phyloP scores from a whole-genome alignment of 1,284 basidiomycete species.

The Moniliophthora roreri region DNA sequence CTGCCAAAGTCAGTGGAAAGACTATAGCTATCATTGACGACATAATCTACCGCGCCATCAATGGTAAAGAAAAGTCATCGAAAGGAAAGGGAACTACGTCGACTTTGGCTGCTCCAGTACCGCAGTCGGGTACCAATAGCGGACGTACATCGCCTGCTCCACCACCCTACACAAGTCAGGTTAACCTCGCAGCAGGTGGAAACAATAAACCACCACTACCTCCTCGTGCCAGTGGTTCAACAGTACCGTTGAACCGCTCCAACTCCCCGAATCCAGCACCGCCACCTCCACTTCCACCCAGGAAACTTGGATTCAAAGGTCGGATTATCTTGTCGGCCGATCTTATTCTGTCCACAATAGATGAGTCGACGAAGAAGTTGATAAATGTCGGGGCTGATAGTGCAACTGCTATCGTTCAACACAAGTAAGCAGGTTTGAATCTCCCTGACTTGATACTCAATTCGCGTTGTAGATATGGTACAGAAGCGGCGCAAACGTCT shows the following conservation, averaged over 20 bases:
- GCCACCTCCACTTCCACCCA: slow-evolving; percentile 26
- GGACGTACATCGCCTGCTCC: slow-evolving; percentile 11
- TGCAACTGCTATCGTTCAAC: slow-evolving; percentile 57
- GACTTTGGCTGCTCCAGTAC: slow-evolving; percentile 1
- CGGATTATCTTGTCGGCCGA: slow-evolving; percentile 68
- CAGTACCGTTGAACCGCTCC: slow-evolving; percentile 2
- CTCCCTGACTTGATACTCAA: background rate
- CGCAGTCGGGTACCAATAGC: slow-evolving; percentile 2
- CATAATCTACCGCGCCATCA: slow-evolving; percentile 54
- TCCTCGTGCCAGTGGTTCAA: slow-evolving; percentile 31
- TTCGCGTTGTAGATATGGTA: slow-evolving; percentile 51
- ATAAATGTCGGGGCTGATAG: slow-evolving; percentile 58
- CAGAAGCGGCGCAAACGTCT: slow-evolving; percentile 60
- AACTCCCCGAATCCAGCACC: slow-evolving; percentile 24
- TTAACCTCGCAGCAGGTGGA: slow-evolving; percentile 11
- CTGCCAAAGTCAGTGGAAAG: slow-evolving; percentile 63
- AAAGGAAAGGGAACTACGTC: slow-evolving; percentile 25
- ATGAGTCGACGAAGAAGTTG: slow-evolving; percentile 61
- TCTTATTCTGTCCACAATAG: slow-evolving; percentile 70
- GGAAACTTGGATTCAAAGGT: slow-evolving; percentile 37
- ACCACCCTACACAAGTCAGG: slow-evolving; percentile 15
- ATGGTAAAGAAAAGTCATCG: slow-evolving; percentile 25
- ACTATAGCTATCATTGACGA: slow-evolving; percentile 64
- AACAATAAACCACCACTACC: slow-evolving; percentile 36
- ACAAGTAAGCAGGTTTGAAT: slow-evolving; percentile 48